phyloP scores from a whole-genome alignment of 495 filamentous ascomycete species.

The Aspergillus steynii region DNA sequence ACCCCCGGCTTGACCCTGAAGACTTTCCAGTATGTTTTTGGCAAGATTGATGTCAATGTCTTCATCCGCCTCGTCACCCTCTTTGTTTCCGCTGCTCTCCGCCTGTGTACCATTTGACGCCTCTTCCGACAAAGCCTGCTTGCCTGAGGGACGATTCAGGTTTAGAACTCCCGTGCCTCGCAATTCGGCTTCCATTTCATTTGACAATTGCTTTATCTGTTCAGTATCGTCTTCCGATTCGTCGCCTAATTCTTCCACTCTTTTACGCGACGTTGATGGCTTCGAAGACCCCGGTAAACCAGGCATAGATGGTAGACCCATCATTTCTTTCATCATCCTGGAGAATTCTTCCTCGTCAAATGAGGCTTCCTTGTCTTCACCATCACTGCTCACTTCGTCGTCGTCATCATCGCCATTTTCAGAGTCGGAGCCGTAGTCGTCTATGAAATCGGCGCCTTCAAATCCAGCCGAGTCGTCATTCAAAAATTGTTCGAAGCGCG shows the following conservation, averaged over 20 bases:
- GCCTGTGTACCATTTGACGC: constrained; percentile 13
- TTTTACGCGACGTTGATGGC: constrained; percentile 29
- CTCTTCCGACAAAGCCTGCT: constrained; percentile 22
- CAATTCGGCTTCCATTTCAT: constrained; percentile 80
- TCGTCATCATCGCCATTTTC: constrained; percentile 64
- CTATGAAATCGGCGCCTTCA: constrained; percentile 72
- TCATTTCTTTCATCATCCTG: constrained; percentile 92
- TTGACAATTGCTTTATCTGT: constrained; percentile 70
- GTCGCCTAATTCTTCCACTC: constrained; percentile 48
- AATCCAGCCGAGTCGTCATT: constrained; percentile 80
- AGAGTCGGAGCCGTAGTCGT: constrained; percentile 59
- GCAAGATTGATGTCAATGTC: constrained; percentile 85
- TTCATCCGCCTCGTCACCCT: constrained; percentile 51
- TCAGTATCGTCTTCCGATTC: constrained; percentile 62
- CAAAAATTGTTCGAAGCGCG: constrained; percentile 87
- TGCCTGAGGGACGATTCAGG: constrained; percentile 47
- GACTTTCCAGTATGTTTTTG: constrained; percentile 87
- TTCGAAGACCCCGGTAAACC: constrained; percentile 25
- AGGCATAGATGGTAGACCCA: constrained; percentile 65
- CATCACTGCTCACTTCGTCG: constrained; percentile 53
- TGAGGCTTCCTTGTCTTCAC: constrained; percentile 73
- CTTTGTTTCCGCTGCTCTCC: constrained; percentile 25
- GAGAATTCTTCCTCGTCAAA: constrained; percentile 86
- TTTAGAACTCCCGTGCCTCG: constrained; percentile 72
- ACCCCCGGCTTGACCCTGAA: constrained; percentile 83